Conservation (phyloP, 768 basidiomycete genomes). For the Mrakia blollopis region DNA sequence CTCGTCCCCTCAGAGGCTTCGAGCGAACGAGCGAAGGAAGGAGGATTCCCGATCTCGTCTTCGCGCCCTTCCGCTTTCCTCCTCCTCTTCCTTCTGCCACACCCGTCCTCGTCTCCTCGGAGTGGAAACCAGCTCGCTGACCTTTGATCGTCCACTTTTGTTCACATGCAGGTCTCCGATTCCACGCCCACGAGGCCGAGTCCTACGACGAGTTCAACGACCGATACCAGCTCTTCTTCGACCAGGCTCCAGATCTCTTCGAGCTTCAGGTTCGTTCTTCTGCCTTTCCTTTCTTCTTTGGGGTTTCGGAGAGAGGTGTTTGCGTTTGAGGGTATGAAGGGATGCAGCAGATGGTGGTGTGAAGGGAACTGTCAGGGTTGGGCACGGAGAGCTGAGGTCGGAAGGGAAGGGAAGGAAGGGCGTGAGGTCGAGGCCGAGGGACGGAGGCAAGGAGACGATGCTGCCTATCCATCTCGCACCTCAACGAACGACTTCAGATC, state of each 20-base stretch:
- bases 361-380: not conserved
- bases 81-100: not conserved
- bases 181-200: conserved; percentile 67
- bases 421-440: not conserved
- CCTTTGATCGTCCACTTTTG: not conserved
- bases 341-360: too few species aligned
- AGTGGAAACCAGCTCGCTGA: not conserved
- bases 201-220: conserved; percentile 89
- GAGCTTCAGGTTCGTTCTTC: conserved; percentile 56
- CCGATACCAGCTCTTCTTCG: conserved; percentile 91
- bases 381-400: not conserved
- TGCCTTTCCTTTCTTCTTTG: not conserved
- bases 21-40: not conserved
- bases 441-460: too few species aligned
- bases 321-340: not conserved
- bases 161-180: conserved; percentile 21
- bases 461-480: too few species aligned
- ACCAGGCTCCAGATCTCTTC: conserved; percentile 87
- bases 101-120: not conserved
- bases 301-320: too few species aligned
- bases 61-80: not conserved
- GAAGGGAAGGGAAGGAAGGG: not conserved
- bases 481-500: too few species aligned
- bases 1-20: not conserved
- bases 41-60: not conserved